Percentiles rank a stretch among this genome's conserved stretches.
Evolutionary conservation across 2,329 filamentous ascomycete genomes (phyloP).

Genomic region (Penicillium sp.): DNA sequence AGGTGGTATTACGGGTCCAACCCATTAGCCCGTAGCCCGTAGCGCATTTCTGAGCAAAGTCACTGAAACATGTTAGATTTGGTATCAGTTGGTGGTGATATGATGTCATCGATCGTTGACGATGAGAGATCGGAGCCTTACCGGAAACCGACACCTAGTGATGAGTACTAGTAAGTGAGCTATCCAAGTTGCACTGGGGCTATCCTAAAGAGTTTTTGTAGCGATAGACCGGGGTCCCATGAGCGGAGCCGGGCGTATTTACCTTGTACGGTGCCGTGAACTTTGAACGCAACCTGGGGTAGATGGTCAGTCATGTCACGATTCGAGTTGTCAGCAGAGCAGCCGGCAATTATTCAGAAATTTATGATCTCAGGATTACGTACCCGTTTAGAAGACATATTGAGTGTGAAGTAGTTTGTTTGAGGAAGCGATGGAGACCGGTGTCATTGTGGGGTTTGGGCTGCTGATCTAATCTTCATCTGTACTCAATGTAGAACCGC

Average conservation of each 20-base stretch:
- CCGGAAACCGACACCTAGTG: constrained; percentile 36
- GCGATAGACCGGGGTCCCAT: not conserved
- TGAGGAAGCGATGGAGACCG: not conserved
- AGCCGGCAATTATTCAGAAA: not conserved
- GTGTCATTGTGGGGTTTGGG: not conserved
- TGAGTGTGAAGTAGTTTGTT: not conserved
- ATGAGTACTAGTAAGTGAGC: constrained; percentile 1
- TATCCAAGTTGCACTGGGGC: not conserved
- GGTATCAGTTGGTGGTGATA: not conserved
- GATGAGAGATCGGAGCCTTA: constrained; percentile 13
- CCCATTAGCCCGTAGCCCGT: constrained; percentile 46
- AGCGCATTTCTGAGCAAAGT: constrained; percentile 48
- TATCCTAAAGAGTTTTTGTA: not conserved
- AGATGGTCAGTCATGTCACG: not conserved
- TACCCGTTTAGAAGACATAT: constrained; percentile 3
- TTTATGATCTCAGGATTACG: not conserved
- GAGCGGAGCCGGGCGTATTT: constrained; percentile 6
- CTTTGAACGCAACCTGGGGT: constrained; percentile 44
- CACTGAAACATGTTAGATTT: constrained; percentile 20
- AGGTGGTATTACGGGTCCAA: constrained; percentile 49
- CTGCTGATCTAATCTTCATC: constrained; percentile 3
- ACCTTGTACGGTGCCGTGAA: constrained; percentile 72
- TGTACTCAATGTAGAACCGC: not conserved
- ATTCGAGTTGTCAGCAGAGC: not conserved
- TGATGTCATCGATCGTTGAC: constrained; percentile 21